These are phyloP conservation scores for Fusarium sp. DNA, from an alignment of 2,329 filamentous ascomycete species.

Conservation along the genomic window DNA sequence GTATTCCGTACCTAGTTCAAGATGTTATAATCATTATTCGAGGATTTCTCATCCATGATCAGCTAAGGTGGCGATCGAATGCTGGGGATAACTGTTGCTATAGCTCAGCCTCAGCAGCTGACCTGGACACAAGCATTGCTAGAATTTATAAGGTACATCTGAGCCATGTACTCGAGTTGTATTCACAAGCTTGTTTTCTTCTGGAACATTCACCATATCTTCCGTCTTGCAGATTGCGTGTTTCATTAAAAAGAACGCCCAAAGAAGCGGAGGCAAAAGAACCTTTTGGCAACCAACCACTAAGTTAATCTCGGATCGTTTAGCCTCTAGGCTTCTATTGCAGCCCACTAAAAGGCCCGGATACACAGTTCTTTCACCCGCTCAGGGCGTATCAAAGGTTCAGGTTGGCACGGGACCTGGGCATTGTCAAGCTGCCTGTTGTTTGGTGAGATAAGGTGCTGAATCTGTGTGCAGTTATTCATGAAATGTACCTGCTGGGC, in stretches of 20 bases:
- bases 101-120: slow-evolving; percentile 17
- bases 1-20: not conserved
- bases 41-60: slow-evolving; percentile 32
- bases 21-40: slow-evolving; percentile 32
- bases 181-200: slow-evolving; percentile 10
- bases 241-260: slow-evolving; percentile 10
- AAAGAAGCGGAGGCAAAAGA: slow-evolving; percentile 27
- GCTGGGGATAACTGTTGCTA: slow-evolving; percentile 3
- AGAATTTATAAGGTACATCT: slow-evolving; percentile 13
- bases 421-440: slow-evolving; percentile 6
- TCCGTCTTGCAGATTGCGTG: slow-evolving; percentile 1
- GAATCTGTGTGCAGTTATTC: slow-evolving; percentile 3
- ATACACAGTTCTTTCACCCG: not conserved
- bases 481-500: not conserved
- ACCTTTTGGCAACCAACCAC: slow-evolving; percentile 30
- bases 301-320: slow-evolving; percentile 33
- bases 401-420: slow-evolving; percentile 12
- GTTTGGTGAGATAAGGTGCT: slow-evolving; percentile 3
- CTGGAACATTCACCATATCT: slow-evolving; percentile 16
- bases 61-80: slow-evolving; percentile 20
- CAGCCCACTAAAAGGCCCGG: slow-evolving; percentile 38
- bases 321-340: slow-evolving; percentile 13
- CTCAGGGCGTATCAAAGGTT: slow-evolving; percentile 15
- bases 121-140: not conserved
- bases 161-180: slow-evolving; percentile 7